Evolutionary conservation across 2,329 filamentous ascomycete species (phyloP).

Genomic region (Biscogniauxia mediterranea): DNA sequence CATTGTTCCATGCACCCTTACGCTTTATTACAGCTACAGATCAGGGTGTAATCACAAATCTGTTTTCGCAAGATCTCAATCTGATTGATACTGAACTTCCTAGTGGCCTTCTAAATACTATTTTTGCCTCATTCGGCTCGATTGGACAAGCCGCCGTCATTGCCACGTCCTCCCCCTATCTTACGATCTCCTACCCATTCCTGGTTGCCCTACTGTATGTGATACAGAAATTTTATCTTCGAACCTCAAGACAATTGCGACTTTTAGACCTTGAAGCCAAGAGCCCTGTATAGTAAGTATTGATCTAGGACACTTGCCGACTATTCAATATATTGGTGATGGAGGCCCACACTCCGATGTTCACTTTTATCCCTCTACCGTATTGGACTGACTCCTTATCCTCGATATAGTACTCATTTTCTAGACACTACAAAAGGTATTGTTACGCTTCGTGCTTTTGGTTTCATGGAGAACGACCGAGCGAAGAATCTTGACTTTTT

Average conservation of each 20-base stretch:
- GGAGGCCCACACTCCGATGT: not conserved
- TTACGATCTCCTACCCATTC: conserved; percentile 43
- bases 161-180: conserved; percentile 37
- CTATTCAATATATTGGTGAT: no score
- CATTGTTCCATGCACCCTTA: conserved; percentile 39
- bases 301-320: not conserved
- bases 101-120: conserved; percentile 31
- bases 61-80: conserved; percentile 47
- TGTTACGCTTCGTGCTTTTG: conserved; percentile 48
- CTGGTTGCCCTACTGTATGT: conserved; percentile 39
- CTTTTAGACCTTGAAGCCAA: conserved; percentile 51
- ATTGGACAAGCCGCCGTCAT: conserved; percentile 42
- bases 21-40: conserved; percentile 43
- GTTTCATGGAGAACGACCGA: conserved; percentile 42
- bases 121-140: conserved; percentile 3
- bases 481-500: conserved; percentile 43
- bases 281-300: conserved; percentile 45
- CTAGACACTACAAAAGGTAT: conserved; percentile 47
- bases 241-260: conserved; percentile 50
- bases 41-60: conserved; percentile 40
- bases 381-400: conserved; percentile 1
- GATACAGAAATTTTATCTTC: conserved; percentile 50
- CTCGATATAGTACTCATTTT: conserved; percentile 38
- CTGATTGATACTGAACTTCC: conserved; percentile 43
- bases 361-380: not conserved